Conservation (phyloP, 371 early-diverging fungal species). For the Rhizopus sp. region DNA sequence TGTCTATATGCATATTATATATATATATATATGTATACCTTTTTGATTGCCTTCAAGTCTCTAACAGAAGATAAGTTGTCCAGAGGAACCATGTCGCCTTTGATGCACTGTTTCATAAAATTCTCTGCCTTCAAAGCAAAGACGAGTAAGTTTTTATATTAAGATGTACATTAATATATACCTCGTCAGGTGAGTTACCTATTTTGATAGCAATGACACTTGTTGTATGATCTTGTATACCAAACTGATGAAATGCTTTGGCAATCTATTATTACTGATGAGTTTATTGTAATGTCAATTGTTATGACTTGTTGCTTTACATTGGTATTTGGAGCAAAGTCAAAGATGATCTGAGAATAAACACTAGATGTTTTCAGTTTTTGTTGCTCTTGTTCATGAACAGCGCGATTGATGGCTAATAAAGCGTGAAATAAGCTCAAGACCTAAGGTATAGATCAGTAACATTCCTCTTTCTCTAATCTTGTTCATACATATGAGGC, state of each 20-base stretch:
- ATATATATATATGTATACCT: conserved; percentile 21
- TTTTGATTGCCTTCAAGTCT: conserved; percentile 37
- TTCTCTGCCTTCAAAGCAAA: conserved; percentile 26
- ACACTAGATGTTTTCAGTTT: conserved; percentile 58
- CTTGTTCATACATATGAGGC: conserved; percentile 44
- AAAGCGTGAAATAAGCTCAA: conserved; percentile 50
- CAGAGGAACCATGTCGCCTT: conserved; percentile 45
- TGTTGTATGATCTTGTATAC: conserved; percentile 48
- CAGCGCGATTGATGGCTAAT: conserved; percentile 53
- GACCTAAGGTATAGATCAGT: conserved; percentile 35
- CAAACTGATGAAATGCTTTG: conserved; percentile 56
- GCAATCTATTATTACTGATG: conserved; percentile 39
- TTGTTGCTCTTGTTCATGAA: conserved; percentile 45
- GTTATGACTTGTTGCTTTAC: conserved; percentile 25
- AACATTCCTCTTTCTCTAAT: background rate
- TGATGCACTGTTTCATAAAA: conserved; percentile 33
- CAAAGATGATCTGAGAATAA: conserved; percentile 60
- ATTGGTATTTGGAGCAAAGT: conserved; percentile 55
- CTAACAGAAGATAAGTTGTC: conserved; percentile 21
- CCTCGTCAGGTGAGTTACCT: conserved; percentile 47
- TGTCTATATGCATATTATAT: background rate
- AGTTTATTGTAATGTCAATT: background rate
- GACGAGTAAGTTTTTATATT: background rate
- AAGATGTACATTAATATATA: conserved; percentile 14
- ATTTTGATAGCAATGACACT: conserved; percentile 53